Percentiles rank a stretch among this genome's conserved stretches.
phyloP scores from a whole-genome alignment of 345 rosid species.

The Euphorbia tirucalli region DNA sequence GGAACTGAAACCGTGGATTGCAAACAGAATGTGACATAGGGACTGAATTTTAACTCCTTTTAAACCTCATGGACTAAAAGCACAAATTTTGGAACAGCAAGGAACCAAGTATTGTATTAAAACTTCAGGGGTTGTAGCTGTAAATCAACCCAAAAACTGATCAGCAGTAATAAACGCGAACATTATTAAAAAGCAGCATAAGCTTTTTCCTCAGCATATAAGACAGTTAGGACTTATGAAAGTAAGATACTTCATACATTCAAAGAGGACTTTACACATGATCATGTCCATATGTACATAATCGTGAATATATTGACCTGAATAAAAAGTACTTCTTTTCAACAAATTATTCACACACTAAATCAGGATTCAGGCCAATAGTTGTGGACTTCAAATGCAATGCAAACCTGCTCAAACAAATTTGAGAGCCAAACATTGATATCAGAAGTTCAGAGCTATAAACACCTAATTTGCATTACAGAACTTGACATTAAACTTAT shows the following conservation, averaged over 20 bases:
- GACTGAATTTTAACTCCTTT: background rate
- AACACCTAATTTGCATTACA: background rate
- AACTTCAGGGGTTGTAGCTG: background rate
- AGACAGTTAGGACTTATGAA: background rate
- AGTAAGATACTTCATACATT: background rate
- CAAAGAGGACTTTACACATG: too few species aligned
- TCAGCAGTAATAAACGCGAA: background rate
- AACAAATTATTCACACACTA: background rate
- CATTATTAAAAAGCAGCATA: background rate
- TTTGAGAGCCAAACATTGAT: too few species aligned
- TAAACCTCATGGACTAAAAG: background rate
- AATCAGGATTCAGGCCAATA: background rate
- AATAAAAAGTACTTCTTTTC: background rate
- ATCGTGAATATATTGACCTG: background rate
- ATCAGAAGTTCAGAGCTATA: background rate
- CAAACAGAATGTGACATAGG: too few species aligned
- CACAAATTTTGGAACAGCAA: background rate
- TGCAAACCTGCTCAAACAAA: background rate
- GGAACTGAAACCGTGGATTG: too few species aligned
- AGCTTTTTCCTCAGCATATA: background rate
- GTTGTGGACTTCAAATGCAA: constrained; percentile 1
- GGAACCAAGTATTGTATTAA: background rate
- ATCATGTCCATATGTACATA: background rate
- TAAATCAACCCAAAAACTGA: background rate
- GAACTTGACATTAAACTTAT: background rate